Conservation (phyloP, 352 stramenopile species). For the Pythium angustatum region DNA sequence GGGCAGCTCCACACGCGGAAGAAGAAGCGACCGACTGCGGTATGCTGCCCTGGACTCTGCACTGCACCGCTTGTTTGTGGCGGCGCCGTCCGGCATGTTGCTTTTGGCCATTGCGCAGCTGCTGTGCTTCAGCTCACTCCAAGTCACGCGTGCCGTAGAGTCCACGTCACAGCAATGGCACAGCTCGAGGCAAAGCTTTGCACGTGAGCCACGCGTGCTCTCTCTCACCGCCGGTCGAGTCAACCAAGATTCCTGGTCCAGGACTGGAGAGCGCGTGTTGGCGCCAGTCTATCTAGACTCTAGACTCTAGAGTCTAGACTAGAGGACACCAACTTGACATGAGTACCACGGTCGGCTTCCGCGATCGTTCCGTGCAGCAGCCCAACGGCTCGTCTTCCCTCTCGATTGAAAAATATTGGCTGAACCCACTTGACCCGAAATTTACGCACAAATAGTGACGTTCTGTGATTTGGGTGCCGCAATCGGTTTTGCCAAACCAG, state of each 20-base stretch:
- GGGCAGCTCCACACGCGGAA: too few species aligned
- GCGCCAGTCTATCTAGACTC: too few species aligned
- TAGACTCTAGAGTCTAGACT: too few species aligned
- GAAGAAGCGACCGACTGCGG: too few species aligned
- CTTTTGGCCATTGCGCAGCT: constrained; percentile 13
- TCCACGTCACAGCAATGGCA: constrained; percentile 7
- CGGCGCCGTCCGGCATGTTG: constrained; percentile 2
- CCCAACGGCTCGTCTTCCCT: constrained; percentile 26
- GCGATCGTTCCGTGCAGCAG: constrained; percentile 11
- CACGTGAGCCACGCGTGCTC: not conserved
- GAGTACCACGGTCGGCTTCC: constrained; percentile 13
- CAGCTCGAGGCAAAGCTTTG: not conserved
- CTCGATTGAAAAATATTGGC: constrained; percentile 10
- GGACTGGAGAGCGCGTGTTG: not conserved
- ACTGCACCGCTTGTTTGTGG: not conserved
- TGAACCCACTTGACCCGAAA: constrained; percentile 17
- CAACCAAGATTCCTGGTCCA: too few species aligned
- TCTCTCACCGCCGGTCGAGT: too few species aligned
- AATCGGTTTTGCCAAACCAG: not conserved
- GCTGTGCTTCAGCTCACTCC: constrained; percentile 11
- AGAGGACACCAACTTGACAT: constrained; percentile 24
- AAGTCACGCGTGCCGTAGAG: not conserved
- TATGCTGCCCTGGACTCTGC: not conserved
- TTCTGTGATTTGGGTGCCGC: not conserved
- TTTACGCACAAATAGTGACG: not conserved